Percentiles rank a stretch among this genome's conserved stretches.
Conservation (phyloP, 805 yeast species). For the Teunomyces barrocoloradensis region DNA sequence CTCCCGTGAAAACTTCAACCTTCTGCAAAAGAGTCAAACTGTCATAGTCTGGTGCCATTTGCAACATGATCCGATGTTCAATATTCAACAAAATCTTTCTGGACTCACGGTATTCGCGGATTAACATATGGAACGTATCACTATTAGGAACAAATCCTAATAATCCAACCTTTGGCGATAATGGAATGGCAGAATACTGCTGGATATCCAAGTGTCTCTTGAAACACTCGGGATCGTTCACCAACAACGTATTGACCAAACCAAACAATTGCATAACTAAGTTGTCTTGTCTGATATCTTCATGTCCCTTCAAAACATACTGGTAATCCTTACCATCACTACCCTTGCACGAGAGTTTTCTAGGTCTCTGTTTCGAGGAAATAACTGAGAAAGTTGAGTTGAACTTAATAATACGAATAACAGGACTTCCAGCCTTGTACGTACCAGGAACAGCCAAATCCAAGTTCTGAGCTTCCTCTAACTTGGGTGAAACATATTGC, state of each 20-base stretch:
- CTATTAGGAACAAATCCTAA: constrained; percentile 97
- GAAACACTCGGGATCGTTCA: constrained; percentile 92
- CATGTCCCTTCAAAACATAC: constrained; percentile 88
- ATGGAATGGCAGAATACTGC: constrained; percentile 88
- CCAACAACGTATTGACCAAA: constrained; percentile 82
- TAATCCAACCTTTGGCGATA: constrained; percentile 95
- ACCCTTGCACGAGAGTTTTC: constrained; percentile 76
- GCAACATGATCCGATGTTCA: constrained; percentile 93
- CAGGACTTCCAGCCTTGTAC: constrained; percentile 78
- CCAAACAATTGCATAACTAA: constrained; percentile 98
- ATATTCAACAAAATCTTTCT: constrained; percentile 85
- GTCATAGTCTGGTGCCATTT: constrained; percentile 97
- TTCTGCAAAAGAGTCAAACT: constrained; percentile 83
- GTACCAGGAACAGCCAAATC: constrained; percentile 95
- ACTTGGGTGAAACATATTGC: constrained; percentile 90
- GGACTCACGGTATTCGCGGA: constrained; percentile 88
- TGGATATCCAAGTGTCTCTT: constrained; percentile 93
- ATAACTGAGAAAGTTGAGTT: constrained; percentile 85
- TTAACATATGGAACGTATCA: constrained; percentile 92
- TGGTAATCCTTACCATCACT: constrained; percentile 90
- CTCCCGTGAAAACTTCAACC: constrained; percentile 95
- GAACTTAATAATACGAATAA: constrained; percentile 68
- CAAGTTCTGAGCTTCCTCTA: constrained; percentile 72
- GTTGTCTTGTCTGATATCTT: constrained; percentile 96
- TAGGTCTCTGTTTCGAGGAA: constrained; percentile 93